Conservation (phyloP, 805 yeast species). For the Candida sanyiensis region DNA sequence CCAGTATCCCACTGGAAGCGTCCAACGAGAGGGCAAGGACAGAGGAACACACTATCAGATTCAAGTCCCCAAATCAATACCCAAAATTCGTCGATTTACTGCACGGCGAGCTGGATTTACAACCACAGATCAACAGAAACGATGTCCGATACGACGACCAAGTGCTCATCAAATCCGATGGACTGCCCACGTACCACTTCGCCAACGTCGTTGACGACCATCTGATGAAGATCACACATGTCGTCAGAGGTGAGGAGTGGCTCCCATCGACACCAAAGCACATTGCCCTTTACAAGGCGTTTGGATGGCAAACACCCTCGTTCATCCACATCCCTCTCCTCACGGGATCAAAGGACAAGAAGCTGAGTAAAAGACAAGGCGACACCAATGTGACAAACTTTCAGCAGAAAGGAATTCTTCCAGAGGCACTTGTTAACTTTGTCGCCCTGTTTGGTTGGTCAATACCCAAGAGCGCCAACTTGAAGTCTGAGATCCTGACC, state of each 20-base stretch:
- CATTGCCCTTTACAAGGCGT: conserved; percentile 75
- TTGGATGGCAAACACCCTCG: conserved; percentile 78
- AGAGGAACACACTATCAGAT: conserved; percentile 54
- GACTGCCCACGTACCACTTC: conserved; percentile 92
- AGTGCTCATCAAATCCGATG: conserved; percentile 86
- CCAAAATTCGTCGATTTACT: conserved; percentile 65
- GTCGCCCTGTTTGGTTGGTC: conserved; percentile 94
- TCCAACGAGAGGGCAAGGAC: conserved; percentile 32
- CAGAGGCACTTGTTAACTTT: conserved; percentile 85
- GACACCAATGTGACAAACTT: conserved; percentile 66
- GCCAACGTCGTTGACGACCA: conserved; percentile 96
- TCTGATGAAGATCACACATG: conserved; percentile 88
- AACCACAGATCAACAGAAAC: conserved; percentile 65
- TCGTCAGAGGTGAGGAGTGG: conserved; percentile 98
- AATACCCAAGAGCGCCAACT: conserved; percentile 55
- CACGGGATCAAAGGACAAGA: conserved; percentile 66
- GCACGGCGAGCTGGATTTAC: conserved; percentile 72
- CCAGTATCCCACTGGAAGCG: conserved; percentile 38
- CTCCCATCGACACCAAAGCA: conserved; percentile 94
- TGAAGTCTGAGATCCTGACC: conserved; percentile 46
- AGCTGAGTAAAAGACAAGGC: conserved; percentile 80
- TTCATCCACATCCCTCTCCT: conserved; percentile 88
- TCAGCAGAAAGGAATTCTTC: conserved; percentile 58
- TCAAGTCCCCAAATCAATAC: conserved; percentile 69
- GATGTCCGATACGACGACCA: conserved; percentile 88